phyloP scores from a whole-genome alignment of 2,329 filamentous ascomycete genomes.

The Ceratocystis huliohia region DNA sequence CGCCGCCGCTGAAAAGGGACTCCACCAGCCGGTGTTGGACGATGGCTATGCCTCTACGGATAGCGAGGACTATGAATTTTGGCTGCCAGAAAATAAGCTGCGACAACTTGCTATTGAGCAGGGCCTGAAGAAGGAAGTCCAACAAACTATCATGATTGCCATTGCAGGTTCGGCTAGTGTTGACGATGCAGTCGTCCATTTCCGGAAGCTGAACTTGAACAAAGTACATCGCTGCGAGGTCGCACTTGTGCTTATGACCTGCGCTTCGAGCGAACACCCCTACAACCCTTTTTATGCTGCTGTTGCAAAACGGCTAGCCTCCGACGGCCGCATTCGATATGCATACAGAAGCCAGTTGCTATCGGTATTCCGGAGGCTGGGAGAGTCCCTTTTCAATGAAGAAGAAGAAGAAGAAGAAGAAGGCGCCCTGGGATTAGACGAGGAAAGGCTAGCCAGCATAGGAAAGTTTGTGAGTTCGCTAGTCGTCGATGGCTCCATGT shows the following conservation, averaged over 20 bases:
- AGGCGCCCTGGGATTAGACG: slow-evolving; percentile 36
- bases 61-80: slow-evolving; percentile 37
- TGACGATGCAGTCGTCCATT: slow-evolving; percentile 67
- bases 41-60: slow-evolving; percentile 27
- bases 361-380: slow-evolving; percentile 72
- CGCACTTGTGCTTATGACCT: slow-evolving; percentile 75
- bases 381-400: slow-evolving; percentile 62
- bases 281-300: slow-evolving; percentile 94
- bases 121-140: slow-evolving; percentile 74
- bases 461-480: slow-evolving; percentile 43
- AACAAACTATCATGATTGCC: slow-evolving; percentile 83
- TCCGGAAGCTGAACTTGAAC: slow-evolving; percentile 74
- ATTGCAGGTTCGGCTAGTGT: slow-evolving; percentile 76
- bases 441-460: slow-evolving; percentile 39
- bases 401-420: slow-evolving; percentile 45
- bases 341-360: slow-evolving; percentile 80
- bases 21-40: background rate
- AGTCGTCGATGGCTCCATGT: slow-evolving; percentile 35
- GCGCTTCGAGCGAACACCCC: slow-evolving; percentile 63
- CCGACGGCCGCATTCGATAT: slow-evolving; percentile 62
- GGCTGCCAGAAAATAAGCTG: slow-evolving; percentile 49
- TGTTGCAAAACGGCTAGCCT: slow-evolving; percentile 66
- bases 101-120: slow-evolving; percentile 63
- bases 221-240: slow-evolving; percentile 78
- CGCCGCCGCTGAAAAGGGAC: background rate